Evolutionary conservation across 345 rosid genomes (phyloP), one percentile per base, ranked within the genome.

Genomic region (Tarenaya hassleriana): DNA sequence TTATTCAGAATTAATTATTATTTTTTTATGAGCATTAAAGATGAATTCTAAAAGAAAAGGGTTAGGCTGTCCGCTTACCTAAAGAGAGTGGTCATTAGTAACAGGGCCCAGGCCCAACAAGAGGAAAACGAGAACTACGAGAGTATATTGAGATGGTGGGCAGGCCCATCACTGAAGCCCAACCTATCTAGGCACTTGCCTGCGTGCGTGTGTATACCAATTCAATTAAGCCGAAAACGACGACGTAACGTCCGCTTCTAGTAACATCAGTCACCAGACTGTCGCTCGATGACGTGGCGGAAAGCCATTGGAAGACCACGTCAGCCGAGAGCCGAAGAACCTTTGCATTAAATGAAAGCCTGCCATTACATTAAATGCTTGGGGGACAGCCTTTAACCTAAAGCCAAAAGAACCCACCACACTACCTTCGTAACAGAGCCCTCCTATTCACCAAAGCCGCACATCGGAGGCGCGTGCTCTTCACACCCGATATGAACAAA

Each of bases 341-440:
- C 37, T 16, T 24, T n/a, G 59, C 59, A 65, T 52, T 65, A 58
- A 65, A 58, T 65, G 59, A 43, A 64, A 3, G 57, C 56, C 69
- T 64, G 63, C 63, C 56, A 43, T 11, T 29, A 65, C 64, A 65
- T 65, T 65, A 44, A 65, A 65, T 65, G 69, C 69, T 29, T 64
- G 58, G 49, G 69, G 44, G 54, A 58, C 59, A 58, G 12, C 40
- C 44, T 53, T 58, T 42, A 15, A 43, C 16, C 58, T 33, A 56
- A 63, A 64, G 4, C 47, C 27, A 60, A 50, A 33, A 33, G 35
- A 33, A 49, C 63, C 57, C 37, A 65, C 52, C n/a, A n/a, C n/a
- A n/a, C n/a, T n/a, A n/a, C n/a, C n/a, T n/a, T n/a, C n/a, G n/a
- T n/a, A n/a, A n/a, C n/a, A n/a, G n/a, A n/a, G n/a, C n/a, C n/a